Percentiles rank a stretch among this genome's conserved stretches.
These are phyloP conservation scores for Plectosphaerella sp. DNA, from an alignment of 2,329 filamentous ascomycete species.

Conservation along the genomic window DNA sequence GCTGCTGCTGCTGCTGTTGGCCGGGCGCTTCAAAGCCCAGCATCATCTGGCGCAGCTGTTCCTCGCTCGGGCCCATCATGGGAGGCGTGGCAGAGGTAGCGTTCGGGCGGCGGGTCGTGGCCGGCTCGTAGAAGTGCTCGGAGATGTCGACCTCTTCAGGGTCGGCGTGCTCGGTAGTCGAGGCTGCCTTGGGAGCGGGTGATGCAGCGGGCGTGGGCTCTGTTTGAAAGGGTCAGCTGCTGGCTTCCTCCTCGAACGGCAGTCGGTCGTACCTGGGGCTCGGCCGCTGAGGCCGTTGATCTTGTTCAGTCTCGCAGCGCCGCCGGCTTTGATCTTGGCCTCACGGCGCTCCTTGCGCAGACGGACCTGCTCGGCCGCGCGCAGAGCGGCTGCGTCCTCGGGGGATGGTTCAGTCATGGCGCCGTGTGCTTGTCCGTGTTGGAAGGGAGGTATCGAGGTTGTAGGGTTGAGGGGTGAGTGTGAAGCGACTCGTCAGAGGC, in stretches of 20 bases:
- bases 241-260: background rate
- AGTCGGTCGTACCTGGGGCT: constrained; percentile 34
- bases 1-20: constrained; percentile 13
- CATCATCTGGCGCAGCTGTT: constrained; percentile 62
- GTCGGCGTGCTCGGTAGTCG: constrained; percentile 44
- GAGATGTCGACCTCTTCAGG: constrained; percentile 78
- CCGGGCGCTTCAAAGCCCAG: constrained; percentile 45
- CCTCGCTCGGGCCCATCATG: constrained; percentile 27
- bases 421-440: constrained; percentile 3
- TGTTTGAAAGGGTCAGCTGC: background rate
- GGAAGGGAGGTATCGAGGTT: constrained; percentile 4
- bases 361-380: constrained; percentile 62
- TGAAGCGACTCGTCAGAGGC: too few species aligned
- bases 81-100: constrained; percentile 26
- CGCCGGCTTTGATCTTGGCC: constrained; percentile 72
- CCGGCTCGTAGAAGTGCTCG: constrained; percentile 62
- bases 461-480: background rate
- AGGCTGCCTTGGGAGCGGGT: constrained; percentile 14
- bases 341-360: constrained; percentile 75
- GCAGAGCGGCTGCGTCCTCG: constrained; percentile 45
- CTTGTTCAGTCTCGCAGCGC: constrained; percentile 64
- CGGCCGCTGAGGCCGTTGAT: constrained; percentile 69
- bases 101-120: constrained; percentile 16
- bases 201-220: constrained; percentile 6
- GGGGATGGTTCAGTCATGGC: constrained; percentile 37